A percentile compares a stretch with the other conserved stretches of the same genome.
These are phyloP conservation scores for Phytopythium cucurbitacearum DNA, from an alignment of 352 stramenopile species.

Conservation along the genomic window DNA sequence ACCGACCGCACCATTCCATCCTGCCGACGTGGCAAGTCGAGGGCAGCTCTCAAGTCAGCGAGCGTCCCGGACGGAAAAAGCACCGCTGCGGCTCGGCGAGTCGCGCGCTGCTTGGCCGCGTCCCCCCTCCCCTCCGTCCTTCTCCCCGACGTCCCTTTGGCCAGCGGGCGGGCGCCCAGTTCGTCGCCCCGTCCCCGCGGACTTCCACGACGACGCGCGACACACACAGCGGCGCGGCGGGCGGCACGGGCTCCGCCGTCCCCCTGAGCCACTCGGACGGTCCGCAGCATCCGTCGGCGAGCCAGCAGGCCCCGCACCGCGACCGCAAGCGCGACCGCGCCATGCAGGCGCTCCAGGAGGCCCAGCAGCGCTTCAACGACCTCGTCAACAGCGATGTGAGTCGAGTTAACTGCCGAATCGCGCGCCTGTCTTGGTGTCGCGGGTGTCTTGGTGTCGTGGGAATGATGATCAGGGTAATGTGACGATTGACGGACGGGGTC, in stretches of 20 bases:
- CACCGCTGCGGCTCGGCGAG: too few relatives aligned
- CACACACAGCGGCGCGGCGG: slow-evolving; percentile 5
- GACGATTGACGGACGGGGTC: background rate
- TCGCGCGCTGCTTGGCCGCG: too few relatives aligned
- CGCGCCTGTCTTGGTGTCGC: background rate
- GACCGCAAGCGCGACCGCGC: slow-evolving; percentile 48
- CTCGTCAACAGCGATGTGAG: slow-evolving; percentile 69
- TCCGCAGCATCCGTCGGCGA: slow-evolving; percentile 11
- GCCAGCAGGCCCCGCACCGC: slow-evolving; percentile 15
- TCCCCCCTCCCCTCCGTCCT: too few relatives aligned
- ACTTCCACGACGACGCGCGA: slow-evolving; percentile 22
- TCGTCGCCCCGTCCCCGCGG: too few relatives aligned
- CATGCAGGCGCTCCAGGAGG: slow-evolving; percentile 75
- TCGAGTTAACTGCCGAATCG: background rate
- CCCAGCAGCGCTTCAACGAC: slow-evolving; percentile 76
- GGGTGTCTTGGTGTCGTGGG: background rate
- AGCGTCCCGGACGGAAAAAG: background rate
- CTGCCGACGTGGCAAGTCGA: slow-evolving; percentile 1
- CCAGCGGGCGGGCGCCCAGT: too few relatives aligned
- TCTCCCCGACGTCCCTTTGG: too few relatives aligned
- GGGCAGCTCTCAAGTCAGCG: slow-evolving; percentile 1
- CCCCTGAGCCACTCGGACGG: slow-evolving; percentile 6
- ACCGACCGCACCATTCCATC: background rate
- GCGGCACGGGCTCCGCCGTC: slow-evolving; percentile 5
- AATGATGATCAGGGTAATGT: background rate